Evolutionary conservation across 2,329 filamentous ascomycete species (phyloP), one percentile per base, ranked within the genome.

Genomic region (Plectosphaerella cucumerina): DNA sequence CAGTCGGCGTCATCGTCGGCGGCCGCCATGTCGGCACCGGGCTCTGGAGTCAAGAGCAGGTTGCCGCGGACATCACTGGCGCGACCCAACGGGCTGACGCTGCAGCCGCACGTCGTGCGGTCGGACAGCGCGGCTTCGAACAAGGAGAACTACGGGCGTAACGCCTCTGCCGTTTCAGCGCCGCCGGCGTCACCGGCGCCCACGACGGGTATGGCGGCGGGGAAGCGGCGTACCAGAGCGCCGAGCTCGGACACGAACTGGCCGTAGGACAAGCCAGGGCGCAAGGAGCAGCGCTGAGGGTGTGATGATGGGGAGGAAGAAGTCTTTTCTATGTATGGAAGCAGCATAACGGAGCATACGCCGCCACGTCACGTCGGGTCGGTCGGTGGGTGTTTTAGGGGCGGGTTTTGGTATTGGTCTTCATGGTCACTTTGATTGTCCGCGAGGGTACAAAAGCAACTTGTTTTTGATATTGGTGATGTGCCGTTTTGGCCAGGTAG

Each of bases 71-170:
- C 67, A 15, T 71, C 69, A 3, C 56, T 56, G 22, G 51, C 56
- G 5, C 51, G 58, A 15, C 60, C 60, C 1, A 59, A 60, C 41
- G 58, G 53, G 56, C 37, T 52, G 47, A 54, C 55, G 52, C 49
- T 39, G 41, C 48, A 50, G 41, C 42, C 48, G 21, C 43, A 23
- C 18, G 42, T 50, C 18, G 43, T 50, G 22, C 65, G 69, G 39
- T 70, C 68, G 50, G 67, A 72, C 23, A 72, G 70, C 61, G 67
- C 63, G 48, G 49, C 66, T 47, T 69, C 71, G 52, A 69, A 70
- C 58, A 71, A 70, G 59, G 68, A 73, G 56, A 70, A 70, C 50
- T 53, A 58, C 17, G 53, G 54, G 37, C 43, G 60, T 3, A 57
- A 55, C 39, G 43, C 54, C 11, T 58, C 54, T 9, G 47, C 49